Percentiles rank a stretch among this genome's conserved stretches.
These are phyloP conservation scores for Escovopsis sp. DNA, from an alignment of 2,329 filamentous ascomycete genomes.

Conservation along the genomic window DNA sequence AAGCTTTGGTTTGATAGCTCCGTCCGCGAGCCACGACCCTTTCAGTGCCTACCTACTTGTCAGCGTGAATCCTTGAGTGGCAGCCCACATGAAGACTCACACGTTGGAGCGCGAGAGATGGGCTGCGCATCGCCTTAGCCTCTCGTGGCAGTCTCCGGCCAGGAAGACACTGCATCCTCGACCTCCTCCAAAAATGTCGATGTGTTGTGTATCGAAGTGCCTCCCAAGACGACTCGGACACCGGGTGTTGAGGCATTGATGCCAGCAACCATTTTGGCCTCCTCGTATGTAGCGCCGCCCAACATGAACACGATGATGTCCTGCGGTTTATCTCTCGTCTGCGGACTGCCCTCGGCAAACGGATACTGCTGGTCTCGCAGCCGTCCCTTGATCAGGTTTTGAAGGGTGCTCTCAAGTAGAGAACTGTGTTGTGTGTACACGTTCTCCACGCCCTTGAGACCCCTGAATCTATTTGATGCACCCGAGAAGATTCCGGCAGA, in stretches of 20 bases:
- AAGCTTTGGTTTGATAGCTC: too few relatives aligned
- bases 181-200: constrained; percentile 81
- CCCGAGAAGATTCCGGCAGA: constrained; percentile 81
- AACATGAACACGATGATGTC: constrained; percentile 93
- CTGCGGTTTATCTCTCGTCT: constrained; percentile 88
- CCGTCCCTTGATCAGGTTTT: constrained; percentile 85
- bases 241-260: constrained; percentile 86
- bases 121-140: constrained; percentile 6
- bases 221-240: constrained; percentile 75
- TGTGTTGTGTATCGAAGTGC: constrained; percentile 80
- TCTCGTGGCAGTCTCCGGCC: constrained; percentile 50
- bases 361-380: constrained; percentile 80
- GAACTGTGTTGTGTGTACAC: constrained; percentile 97
- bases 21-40: background rate
- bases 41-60: background rate
- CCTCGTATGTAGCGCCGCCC: constrained; percentile 88
- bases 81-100: background rate
- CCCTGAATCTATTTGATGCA: constrained; percentile 77
- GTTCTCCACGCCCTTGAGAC: constrained; percentile 93
- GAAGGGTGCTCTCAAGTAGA: constrained; percentile 69
- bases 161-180: constrained; percentile 71
- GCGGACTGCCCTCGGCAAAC: constrained; percentile 76
- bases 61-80: too few relatives aligned
- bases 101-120: background rate
- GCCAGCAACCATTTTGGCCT: constrained; percentile 90